Percentiles rank a stretch among this genome's conserved stretches.
Evolutionary conservation across 78 protist species (phyloP).

Genomic region (Dictyostelium firmibasis): DNA sequence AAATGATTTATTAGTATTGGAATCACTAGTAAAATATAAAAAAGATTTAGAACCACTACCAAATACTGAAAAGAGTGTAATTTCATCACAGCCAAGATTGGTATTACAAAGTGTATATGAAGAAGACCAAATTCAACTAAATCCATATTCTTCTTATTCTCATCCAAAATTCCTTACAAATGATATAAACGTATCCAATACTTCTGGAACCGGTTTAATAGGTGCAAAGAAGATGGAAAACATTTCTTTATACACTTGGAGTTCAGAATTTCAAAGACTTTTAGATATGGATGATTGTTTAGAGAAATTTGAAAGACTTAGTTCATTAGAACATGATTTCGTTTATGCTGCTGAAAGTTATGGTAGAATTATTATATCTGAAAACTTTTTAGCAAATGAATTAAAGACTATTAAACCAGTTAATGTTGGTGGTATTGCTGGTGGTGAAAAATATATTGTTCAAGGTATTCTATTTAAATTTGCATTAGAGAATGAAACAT

Average conservation of each 20-base stretch:
- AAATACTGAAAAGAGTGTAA: not conserved
- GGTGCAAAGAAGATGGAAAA: not conserved
- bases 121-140: not conserved
- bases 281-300: constrained; percentile 71
- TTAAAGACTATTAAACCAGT: constrained; percentile 80
- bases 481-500: constrained; percentile 71
- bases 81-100: not conserved
- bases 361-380: constrained; percentile 77
- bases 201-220: not conserved
- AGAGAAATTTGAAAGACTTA: constrained; percentile 56
- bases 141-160: constrained; percentile 40
- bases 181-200: not conserved
- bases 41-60: not conserved
- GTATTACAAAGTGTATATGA: not conserved
- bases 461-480: constrained; percentile 84
- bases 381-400: constrained; percentile 66
- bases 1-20: not conserved
- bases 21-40: not conserved
- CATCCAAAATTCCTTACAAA: constrained; percentile 37
- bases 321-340: constrained; percentile 57
- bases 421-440: constrained; percentile 83
- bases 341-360: constrained; percentile 79
- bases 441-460: constrained; percentile 85
- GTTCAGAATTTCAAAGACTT: constrained; percentile 38
- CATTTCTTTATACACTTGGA: constrained; percentile 26